phyloP scores from a whole-genome alignment of 2,329 filamentous ascomycete genomes.

The Penicillium brevicompactum region DNA sequence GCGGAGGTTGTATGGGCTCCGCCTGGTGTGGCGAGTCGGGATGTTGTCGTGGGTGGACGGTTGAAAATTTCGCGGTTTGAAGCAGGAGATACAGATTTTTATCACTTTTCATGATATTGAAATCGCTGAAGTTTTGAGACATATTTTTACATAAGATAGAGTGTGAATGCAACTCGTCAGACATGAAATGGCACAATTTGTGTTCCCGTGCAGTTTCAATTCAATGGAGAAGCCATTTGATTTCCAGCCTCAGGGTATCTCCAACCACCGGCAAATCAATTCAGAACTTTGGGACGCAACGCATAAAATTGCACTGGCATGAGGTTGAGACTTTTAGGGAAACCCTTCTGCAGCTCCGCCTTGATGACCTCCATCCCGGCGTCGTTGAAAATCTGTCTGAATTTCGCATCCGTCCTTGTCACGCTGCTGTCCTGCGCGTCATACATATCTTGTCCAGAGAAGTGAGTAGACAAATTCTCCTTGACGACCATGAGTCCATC shows the following conservation, averaged over 20 bases:
- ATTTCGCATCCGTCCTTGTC: constrained; percentile 74
- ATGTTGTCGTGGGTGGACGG: constrained; percentile 27
- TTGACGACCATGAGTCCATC: constrained; percentile 67
- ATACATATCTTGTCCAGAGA: constrained; percentile 64
- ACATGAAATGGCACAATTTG: background rate
- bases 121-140: background rate
- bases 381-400: constrained; percentile 66
- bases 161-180: background rate
- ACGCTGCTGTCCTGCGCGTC: constrained; percentile 77
- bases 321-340: constrained; percentile 63
- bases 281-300: constrained; percentile 55
- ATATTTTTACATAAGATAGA: background rate
- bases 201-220: no score
- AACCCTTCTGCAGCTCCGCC: constrained; percentile 72
- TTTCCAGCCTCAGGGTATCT: background rate
- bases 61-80: constrained; percentile 11
- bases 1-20: constrained; percentile 44
- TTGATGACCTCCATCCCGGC: constrained; percentile 70
- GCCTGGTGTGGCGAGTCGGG: constrained; percentile 29
- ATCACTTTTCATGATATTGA: background rate
- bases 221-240: no score
- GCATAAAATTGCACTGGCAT: constrained; percentile 80
- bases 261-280: background rate
- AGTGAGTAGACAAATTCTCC: constrained; percentile 70
- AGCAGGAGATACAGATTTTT: background rate